Evolutionary conservation across 768 basidiomycete genomes (phyloP), one percentile per base, ranked within the genome.

Genomic region (Pleurotus djamor): DNA sequence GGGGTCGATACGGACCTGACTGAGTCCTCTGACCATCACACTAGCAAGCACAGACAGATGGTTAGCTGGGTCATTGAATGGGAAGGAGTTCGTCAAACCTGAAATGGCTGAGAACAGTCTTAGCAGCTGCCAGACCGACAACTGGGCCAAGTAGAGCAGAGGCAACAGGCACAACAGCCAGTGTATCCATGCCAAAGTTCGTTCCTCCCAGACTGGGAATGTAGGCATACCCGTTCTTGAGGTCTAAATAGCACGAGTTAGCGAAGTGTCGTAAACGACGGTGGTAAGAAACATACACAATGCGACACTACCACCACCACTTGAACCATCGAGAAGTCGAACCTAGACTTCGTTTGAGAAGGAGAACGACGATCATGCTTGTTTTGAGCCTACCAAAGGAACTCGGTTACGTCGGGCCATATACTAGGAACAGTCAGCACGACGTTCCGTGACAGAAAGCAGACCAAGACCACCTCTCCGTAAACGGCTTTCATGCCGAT

Each of bases 1-100:
- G 48, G 8, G 35, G 14, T 17, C 17, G 44, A 6, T 9, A 57
- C 44, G 9, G 59, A 69, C 66, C 58, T 69, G 69, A 58, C 73
- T 74, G n/a, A 77, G 60, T 7, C 71, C 75, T 63, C 73, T 75
- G 3, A 77, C 74, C 75, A 77, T 76, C 41, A 77, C 74, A 51
- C 75, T 75, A 48, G 13, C n/a, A 44, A 32, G 37, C 38, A 37
- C 34, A n/a, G n/a, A n/a, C n/a, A n/a, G n/a, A n/a, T n/a, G 16
- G 38, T 45, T 2, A 28, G 21, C 8, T 32, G 37, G 38, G 8
- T 3, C 16, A 21, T n/a, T 33, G 17, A 52, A 17, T 9, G 14
- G 51, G 28, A 34, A 7, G 16, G 10, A 21, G 21, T 28, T 28
- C 21, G 21, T 51, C 55, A 14, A 61, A 73, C 74, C 69, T 74